phyloP scores from a whole-genome alignment of 1,139 yeast species.

The Blastobotrys serpentis region DNA sequence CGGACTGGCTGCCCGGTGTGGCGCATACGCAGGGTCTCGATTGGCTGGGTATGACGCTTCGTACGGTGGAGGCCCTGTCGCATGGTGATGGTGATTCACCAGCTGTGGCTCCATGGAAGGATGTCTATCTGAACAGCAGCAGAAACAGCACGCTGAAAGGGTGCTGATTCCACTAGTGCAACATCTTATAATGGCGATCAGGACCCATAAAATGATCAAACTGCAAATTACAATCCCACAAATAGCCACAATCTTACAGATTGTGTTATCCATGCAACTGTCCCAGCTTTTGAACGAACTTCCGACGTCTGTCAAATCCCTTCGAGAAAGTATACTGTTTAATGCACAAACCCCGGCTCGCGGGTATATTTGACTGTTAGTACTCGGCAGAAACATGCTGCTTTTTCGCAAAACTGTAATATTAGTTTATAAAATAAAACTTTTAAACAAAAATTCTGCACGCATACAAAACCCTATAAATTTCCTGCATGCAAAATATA shows the following conservation, averaged over 20 bases:
- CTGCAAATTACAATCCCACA: conserved; percentile 66
- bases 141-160: conserved; percentile 44
- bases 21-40: conserved; percentile 8
- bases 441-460: no score
- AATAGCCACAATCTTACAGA: conserved; percentile 75
- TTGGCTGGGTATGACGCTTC: conserved; percentile 12
- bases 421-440: no score
- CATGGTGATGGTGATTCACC: conserved; percentile 1
- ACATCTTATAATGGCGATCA: conserved; percentile 44
- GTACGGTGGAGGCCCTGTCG: conserved; percentile 7
- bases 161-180: conserved; percentile 44
- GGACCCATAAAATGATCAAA: conserved; percentile 41
- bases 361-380: background rate
- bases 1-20: conserved; percentile 13
- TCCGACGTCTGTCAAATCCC: conserved; percentile 20
- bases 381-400: conserved; percentile 7
- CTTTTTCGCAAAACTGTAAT: no score
- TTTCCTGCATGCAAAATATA: background rate
- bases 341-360: conserved; percentile 9
- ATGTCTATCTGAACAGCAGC: conserved; percentile 35
- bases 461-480: background rate
- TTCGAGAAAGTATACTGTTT: conserved; percentile 8
- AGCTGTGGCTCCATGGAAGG: conserved; percentile 18
- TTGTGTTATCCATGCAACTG: conserved; percentile 72
- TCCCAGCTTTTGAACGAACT: conserved; percentile 63